Evolutionary conservation across 148 eudicot species (phyloP).

Genomic region (Fagopyrum homotropicum): DNA sequence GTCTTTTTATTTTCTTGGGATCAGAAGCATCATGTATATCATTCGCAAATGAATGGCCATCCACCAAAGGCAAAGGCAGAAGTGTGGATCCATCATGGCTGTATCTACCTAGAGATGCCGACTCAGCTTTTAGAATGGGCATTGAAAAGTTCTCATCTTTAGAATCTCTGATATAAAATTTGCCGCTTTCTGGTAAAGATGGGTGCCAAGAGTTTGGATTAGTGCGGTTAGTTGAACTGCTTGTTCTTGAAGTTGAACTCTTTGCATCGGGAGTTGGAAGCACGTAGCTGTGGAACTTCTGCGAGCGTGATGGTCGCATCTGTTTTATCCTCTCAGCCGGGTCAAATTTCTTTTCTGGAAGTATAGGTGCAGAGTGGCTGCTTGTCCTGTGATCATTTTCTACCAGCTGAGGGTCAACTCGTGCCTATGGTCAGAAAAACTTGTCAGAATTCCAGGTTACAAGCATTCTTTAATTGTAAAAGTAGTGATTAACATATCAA

Average conservation of each 20-base stretch:
- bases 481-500: neutral
- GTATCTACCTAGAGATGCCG: slow-evolving; percentile 28
- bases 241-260: slow-evolving; percentile 42
- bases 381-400: slow-evolving; percentile 38
- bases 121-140: slow-evolving; percentile 24
- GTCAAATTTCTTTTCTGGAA: slow-evolving; percentile 59
- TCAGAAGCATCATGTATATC: slow-evolving; percentile 44
- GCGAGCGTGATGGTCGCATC: slow-evolving; percentile 36
- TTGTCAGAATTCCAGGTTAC: neutral
- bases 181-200: slow-evolving; percentile 45
- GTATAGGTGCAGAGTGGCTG: slow-evolving; percentile 75
- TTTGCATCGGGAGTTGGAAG: slow-evolving; percentile 84
- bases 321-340: slow-evolving; percentile 48
- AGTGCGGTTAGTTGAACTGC: slow-evolving; percentile 33
- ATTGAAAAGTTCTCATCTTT: slow-evolving; percentile 34
- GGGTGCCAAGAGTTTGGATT: slow-evolving; percentile 58
- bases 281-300: slow-evolving; percentile 60
- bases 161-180: slow-evolving; percentile 43
- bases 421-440: slow-evolving; percentile 29
- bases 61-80: slow-evolving; percentile 46
- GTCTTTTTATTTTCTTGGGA: slow-evolving; percentile 50
- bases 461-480: neutral
- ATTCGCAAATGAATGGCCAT: slow-evolving; percentile 37
- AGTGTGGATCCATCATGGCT: slow-evolving; percentile 30
- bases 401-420: slow-evolving; percentile 32